Evolutionary conservation across 2,329 filamentous ascomycete genomes (phyloP).

Genomic region (Aureobasidium zeae): DNA sequence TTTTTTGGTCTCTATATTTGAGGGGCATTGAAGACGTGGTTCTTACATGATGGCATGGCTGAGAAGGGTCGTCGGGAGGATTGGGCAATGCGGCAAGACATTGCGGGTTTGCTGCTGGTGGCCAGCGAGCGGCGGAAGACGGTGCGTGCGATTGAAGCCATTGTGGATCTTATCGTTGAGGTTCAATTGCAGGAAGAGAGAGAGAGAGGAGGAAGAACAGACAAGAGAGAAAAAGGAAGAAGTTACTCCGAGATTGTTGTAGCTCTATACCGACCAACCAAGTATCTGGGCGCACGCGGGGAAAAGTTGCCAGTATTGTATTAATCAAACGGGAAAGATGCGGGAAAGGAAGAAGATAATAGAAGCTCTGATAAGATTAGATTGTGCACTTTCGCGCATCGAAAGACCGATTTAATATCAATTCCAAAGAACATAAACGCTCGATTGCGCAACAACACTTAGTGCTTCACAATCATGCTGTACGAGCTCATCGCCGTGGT

Average conservation of each 20-base stretch:
- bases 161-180: constrained; percentile 5
- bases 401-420: not conserved
- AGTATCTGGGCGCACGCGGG: not conserved
- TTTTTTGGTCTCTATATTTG: no score
- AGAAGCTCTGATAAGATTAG: constrained; percentile 1
- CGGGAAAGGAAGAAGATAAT: not conserved
- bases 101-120: not conserved
- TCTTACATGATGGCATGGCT: constrained; percentile 12
- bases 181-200: not conserved
- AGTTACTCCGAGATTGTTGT: not conserved
- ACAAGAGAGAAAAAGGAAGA: constrained; percentile 1
- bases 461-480: constrained; percentile 64
- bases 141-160: constrained; percentile 16
- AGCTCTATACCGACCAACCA: not conserved
- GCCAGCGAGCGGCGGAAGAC: constrained; percentile 15
- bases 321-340: constrained; percentile 7
- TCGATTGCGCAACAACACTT: no score
- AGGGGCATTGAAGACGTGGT: not conserved
- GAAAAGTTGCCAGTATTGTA: no score
- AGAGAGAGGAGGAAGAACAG: not conserved
- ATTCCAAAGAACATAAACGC: no score
- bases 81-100: constrained; percentile 3
- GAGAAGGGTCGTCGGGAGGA: constrained; percentile 14
- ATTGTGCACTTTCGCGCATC: not conserved
- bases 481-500: constrained; percentile 98